Conservation (phyloP, 495 filamentous ascomycete genomes). For the Penicillium angulare region DNA sequence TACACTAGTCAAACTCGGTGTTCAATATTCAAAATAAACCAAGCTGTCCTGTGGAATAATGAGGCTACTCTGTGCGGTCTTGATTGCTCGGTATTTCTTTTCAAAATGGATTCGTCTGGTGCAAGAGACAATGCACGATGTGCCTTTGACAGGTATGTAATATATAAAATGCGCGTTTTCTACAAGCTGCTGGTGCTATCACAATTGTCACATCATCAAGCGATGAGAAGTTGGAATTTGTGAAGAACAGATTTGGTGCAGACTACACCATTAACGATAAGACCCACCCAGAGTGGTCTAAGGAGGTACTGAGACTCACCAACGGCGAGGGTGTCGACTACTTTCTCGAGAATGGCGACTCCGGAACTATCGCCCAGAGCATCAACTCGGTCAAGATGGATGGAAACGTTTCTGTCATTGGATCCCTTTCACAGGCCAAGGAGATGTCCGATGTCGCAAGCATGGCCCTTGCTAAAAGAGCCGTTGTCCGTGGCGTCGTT, state of each 20-base stretch:
- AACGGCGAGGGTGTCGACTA: slow-evolving; percentile 58
- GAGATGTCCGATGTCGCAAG: slow-evolving; percentile 41
- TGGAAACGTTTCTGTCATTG: slow-evolving; percentile 57
- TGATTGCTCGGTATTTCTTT: too few relatives aligned
- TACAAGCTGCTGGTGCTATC: slow-evolving; percentile 66
- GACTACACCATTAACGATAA: slow-evolving; percentile 53
- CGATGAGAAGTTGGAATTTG: slow-evolving; percentile 55
- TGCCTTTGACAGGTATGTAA: too few relatives aligned
- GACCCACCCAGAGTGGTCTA: slow-evolving; percentile 53
- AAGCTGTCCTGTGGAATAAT: too few relatives aligned
- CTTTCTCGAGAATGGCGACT: slow-evolving; percentile 64
- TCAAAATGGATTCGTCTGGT: too few relatives aligned
- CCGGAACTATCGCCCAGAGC: slow-evolving; percentile 52
- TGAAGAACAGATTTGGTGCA: slow-evolving; percentile 51
- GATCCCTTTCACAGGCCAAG: slow-evolving; percentile 47
- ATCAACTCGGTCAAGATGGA: slow-evolving; percentile 56
- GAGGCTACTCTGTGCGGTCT: too few relatives aligned
- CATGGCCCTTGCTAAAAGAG: slow-evolving; percentile 40
- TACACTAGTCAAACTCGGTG: too few relatives aligned
- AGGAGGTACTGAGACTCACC: slow-evolving; percentile 58
- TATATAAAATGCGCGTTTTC: too few relatives aligned
- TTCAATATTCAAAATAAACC: too few relatives aligned
- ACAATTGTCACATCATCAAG: slow-evolving; percentile 63
- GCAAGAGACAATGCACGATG: neutral
- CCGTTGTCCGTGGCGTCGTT: slow-evolving; percentile 53